Evolutionary conservation across 2,329 filamentous ascomycete genomes (phyloP).

Genomic region (Colletotrichum tropicale): DNA sequence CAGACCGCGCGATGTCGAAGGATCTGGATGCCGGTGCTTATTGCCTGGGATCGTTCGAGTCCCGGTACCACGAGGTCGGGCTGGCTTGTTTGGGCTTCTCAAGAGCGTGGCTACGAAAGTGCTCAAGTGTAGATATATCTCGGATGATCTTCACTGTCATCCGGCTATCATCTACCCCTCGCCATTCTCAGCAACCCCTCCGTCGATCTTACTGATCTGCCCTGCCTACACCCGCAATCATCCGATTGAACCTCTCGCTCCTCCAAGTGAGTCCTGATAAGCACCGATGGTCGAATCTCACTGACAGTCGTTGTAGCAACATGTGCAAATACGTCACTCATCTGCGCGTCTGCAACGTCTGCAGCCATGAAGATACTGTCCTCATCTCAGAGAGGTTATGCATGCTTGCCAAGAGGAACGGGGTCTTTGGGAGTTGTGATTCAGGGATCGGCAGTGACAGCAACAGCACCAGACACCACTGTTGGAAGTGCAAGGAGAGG

Average conservation of each 20-base stretch:
- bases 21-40: neutral
- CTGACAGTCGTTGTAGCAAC: neutral
- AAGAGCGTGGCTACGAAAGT: neutral
- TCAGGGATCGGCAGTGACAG: slow-evolving; percentile 31
- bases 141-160: neutral
- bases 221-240: neutral
- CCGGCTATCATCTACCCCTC: neutral
- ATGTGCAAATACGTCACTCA: slow-evolving; percentile 44
- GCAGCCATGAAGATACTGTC: slow-evolving; percentile 36
- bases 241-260: neutral
- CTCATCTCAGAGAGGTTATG: slow-evolving; percentile 41
- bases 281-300: too few species aligned
- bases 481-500: slow-evolving; percentile 40
- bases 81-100: neutral
- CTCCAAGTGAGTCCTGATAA: neutral
- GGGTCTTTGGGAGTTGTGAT: slow-evolving; percentile 41
- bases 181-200: neutral
- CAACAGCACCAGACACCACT: slow-evolving; percentile 33
- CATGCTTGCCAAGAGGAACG: slow-evolving; percentile 28
- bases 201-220: neutral
- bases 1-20: neutral
- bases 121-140: neutral
- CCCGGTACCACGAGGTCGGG: neutral
- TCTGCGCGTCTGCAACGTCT: slow-evolving; percentile 37
- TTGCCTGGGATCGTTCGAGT: neutral